phyloP scores from a whole-genome alignment of 2,329 filamentous ascomycete species.

The Bertia moriformis region DNA sequence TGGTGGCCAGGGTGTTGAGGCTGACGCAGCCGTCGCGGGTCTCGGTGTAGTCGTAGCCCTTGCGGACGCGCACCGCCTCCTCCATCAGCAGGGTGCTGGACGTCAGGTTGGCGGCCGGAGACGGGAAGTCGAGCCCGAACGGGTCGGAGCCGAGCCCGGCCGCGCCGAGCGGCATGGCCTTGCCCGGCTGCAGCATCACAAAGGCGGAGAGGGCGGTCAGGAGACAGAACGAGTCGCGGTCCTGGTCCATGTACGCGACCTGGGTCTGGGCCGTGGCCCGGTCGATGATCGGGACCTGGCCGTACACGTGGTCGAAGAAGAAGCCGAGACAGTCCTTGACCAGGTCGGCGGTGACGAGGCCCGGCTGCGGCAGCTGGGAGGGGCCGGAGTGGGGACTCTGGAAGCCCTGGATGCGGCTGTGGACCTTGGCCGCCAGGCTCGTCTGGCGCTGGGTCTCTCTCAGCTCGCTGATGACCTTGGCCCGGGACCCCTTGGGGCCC shows the following conservation, averaged over 20 bases:
- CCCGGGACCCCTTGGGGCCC: slow-evolving; percentile 59
- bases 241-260: slow-evolving; percentile 43
- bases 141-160: slow-evolving; percentile 31
- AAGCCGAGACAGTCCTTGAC: slow-evolving; percentile 54
- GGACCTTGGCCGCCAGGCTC: slow-evolving; percentile 45
- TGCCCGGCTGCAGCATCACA: slow-evolving; percentile 56
- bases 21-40: slow-evolving; percentile 21
- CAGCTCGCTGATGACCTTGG: slow-evolving; percentile 63
- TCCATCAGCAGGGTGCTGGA: slow-evolving; percentile 54
- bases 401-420: slow-evolving; percentile 42
- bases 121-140: slow-evolving; percentile 37
- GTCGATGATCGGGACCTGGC: slow-evolving; percentile 47
- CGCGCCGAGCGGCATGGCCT: slow-evolving; percentile 45
- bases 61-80: slow-evolving; percentile 50
- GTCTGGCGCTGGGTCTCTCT: slow-evolving; percentile 55
- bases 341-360: slow-evolving; percentile 44
- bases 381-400: slow-evolving; percentile 29
- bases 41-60: slow-evolving; percentile 45
- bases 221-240: slow-evolving; percentile 48
- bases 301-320: slow-evolving; percentile 55
- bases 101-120: slow-evolving; percentile 39
- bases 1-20: slow-evolving; percentile 51
- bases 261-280: slow-evolving; percentile 42
- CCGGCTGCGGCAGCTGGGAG: slow-evolving; percentile 37
- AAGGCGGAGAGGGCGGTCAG: slow-evolving; percentile 51